These are phyloP conservation scores for Kondoa malvinella DNA, from an alignment of 768 basidiomycete genomes.

Conservation along the genomic window DNA sequence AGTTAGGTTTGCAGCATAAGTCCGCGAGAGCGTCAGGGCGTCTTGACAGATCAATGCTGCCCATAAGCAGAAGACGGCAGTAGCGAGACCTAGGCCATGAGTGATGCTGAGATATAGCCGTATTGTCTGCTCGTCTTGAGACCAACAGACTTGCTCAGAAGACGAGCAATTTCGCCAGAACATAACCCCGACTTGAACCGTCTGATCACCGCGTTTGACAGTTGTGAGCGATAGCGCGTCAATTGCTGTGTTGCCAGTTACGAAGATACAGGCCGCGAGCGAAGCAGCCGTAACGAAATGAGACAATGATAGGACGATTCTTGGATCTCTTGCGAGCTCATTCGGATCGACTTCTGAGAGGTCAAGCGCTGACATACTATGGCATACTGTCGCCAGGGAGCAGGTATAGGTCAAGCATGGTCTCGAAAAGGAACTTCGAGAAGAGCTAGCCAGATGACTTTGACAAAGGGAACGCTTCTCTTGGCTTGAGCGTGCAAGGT, in stretches of 20 bases:
- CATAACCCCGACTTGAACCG: neutral
- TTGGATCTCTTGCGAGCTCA: neutral
- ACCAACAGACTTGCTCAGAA: neutral
- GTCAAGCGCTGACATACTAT: neutral
- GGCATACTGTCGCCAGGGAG: no score
- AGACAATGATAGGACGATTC: neutral
- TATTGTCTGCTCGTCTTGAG: neutral
- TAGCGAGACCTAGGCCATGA: neutral
- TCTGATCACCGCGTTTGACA: no score
- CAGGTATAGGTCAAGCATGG: no score
- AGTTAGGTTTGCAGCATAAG: neutral
- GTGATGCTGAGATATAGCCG: neutral
- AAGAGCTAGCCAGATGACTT: no score
- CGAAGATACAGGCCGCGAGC: neutral
- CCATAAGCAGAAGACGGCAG: neutral
- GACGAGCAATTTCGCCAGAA: neutral
- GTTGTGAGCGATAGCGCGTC: neutral
- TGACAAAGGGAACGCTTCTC: no score
- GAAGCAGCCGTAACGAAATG: neutral
- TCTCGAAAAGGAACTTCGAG: no score
- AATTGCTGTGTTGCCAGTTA: neutral
- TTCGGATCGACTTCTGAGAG: neutral
- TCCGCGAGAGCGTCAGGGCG: neutral
- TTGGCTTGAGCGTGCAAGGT: no score
- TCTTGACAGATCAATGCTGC: neutral